Percentiles rank a stretch among this genome's conserved stretches.
phyloP scores from a whole-genome alignment of 1,284 basidiomycete species.

The Leccinum pallidistipes region DNA sequence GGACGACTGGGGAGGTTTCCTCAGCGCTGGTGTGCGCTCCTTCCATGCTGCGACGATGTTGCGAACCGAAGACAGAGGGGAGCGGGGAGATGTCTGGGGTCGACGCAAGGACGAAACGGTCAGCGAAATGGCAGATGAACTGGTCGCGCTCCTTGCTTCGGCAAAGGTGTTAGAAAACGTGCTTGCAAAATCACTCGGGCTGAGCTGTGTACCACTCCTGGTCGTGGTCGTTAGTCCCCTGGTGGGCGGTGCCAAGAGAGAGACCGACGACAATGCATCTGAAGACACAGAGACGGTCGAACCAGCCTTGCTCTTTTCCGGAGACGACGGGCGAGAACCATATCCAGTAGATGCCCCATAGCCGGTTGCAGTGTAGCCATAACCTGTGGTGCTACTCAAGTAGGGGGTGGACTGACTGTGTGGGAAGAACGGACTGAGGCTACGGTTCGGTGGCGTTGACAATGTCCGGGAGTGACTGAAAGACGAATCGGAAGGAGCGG shows the following conservation, averaged over 20 bases:
- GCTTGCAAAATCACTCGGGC: conserved; percentile 35
- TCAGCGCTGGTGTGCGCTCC: conserved; percentile 53
- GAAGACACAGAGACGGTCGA: conserved; percentile 32
- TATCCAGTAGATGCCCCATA: conserved; percentile 33
- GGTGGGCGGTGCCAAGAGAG: conserved; percentile 41
- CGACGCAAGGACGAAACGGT: conserved; percentile 45
- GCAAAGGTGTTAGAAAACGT: conserved; percentile 37
- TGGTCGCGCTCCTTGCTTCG: conserved; percentile 26
- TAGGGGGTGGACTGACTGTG: conserved; percentile 45
- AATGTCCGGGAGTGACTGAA: conserved; percentile 49
- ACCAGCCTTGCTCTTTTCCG: conserved; percentile 42
- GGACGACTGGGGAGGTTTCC: conserved; percentile 23
- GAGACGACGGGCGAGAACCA: conserved; percentile 46
- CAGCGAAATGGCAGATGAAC: conserved; percentile 23
- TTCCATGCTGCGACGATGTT: conserved; percentile 84
- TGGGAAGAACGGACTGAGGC: conserved; percentile 52
- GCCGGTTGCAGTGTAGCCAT: conserved; percentile 30
- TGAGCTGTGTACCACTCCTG: conserved; percentile 29
- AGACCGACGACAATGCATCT: conserved; percentile 36
- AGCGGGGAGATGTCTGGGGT: conserved; percentile 57
- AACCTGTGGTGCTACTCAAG: conserved; percentile 32
- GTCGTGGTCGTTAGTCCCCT: conserved; percentile 25
- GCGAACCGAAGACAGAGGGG: conserved; percentile 68
- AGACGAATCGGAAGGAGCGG: conserved; percentile 31
- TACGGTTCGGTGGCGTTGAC: conserved; percentile 54